Evolutionary conservation across 257 asterid species (phyloP).

Genomic region (Solanum sparsipilum): DNA sequence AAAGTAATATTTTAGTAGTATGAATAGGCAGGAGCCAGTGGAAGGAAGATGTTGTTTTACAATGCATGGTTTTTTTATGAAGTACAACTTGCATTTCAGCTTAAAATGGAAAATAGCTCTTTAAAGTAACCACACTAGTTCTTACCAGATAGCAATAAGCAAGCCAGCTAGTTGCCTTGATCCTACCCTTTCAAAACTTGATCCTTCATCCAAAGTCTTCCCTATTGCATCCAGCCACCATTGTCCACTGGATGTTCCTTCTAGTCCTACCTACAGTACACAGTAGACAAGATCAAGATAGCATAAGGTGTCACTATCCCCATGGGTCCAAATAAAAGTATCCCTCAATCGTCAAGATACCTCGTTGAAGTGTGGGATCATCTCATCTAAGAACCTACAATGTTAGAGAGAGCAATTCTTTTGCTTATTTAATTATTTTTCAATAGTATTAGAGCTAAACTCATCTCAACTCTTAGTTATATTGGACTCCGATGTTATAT

Average conservation of each 20-base stretch:
- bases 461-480: background rate
- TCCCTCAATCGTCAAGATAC: background rate
- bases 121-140: background rate
- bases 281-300: background rate
- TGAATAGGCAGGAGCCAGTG: background rate
- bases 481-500: background rate
- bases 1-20: background rate
- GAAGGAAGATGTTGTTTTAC: background rate
- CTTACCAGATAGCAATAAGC: conserved; percentile 82
- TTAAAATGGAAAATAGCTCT: background rate
- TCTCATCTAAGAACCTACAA: background rate
- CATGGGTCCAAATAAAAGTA: background rate
- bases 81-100: background rate
- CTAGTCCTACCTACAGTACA: conserved; percentile 85
- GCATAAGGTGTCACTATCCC: background rate
- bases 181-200: conserved; percentile 77
- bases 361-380: background rate
- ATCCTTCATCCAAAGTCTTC: conserved; percentile 74
- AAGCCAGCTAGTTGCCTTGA: conserved; percentile 89
- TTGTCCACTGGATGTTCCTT: conserved; percentile 90
- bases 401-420: background rate
- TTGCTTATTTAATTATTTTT: background rate
- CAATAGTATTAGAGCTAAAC: background rate
- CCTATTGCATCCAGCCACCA: conserved; percentile 98
- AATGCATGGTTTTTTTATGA: background rate